These are phyloP conservation scores for Tolypocladium amazonense DNA, from an alignment of 2,329 filamentous ascomycete species.

Conservation along the genomic window DNA sequence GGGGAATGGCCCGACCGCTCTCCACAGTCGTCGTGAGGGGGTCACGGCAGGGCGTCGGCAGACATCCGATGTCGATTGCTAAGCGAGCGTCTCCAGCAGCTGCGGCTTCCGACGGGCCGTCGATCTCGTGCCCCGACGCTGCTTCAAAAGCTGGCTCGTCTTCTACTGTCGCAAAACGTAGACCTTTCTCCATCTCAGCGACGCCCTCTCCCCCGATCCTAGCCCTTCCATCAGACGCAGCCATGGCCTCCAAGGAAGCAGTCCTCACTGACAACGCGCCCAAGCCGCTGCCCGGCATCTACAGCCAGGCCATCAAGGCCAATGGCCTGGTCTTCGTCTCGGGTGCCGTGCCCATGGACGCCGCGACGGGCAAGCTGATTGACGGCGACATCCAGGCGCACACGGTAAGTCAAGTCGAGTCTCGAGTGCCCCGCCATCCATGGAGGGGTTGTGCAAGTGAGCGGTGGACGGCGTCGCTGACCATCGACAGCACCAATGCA, in stretches of 20 bases:
- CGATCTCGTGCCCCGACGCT: background rate
- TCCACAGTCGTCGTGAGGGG: background rate
- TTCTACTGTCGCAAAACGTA: background rate
- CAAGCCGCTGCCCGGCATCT: constrained; percentile 27
- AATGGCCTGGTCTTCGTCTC: constrained; percentile 61
- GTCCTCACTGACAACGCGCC: constrained; percentile 29
- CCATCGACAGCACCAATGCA: constrained; percentile 42
- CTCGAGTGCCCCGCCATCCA: background rate
- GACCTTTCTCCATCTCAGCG: background rate
- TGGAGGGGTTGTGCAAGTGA: background rate
- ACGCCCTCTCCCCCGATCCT: background rate
- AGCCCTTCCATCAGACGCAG: background rate
- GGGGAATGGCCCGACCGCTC: background rate
- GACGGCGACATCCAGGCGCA: constrained; percentile 55
- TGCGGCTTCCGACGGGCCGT: background rate
- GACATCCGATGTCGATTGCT: background rate
- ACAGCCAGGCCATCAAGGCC: constrained; percentile 51
- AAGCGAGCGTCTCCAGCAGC: background rate
- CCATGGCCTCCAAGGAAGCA: constrained; percentile 22
- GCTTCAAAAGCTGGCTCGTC: background rate
- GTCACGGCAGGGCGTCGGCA: background rate
- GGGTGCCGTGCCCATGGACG: constrained; percentile 59
- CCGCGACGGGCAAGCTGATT: constrained; percentile 44
- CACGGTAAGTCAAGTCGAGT: constrained; percentile 30
- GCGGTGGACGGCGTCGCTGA: background rate